Evolutionary conservation across 768 basidiomycete genomes (phyloP).

Genomic region (Termitomyces sp.): DNA sequence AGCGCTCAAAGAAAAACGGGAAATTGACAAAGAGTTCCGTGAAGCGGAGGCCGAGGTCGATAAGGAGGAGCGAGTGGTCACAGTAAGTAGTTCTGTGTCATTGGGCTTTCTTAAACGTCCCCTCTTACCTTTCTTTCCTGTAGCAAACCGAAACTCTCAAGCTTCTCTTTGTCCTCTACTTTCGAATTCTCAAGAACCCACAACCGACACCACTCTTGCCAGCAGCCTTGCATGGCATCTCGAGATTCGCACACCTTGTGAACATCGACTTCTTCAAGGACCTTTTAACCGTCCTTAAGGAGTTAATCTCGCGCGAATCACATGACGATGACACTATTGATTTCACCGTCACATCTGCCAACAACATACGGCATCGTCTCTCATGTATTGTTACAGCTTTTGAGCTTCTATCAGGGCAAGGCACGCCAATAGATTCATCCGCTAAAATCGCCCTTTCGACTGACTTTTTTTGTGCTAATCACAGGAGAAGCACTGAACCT

Average conservation of each 20-base stretch:
- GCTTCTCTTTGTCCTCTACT: conserved; percentile 94
- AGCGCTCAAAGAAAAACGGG: conserved; percentile 80
- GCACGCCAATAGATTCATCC: conserved; percentile 32
- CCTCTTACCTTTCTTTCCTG: background rate
- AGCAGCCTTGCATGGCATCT: conserved; percentile 86
- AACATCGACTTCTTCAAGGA: conserved; percentile 99
- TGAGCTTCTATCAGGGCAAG: conserved; percentile 94
- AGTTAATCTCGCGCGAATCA: conserved; percentile 54
- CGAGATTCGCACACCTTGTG: conserved; percentile 92
- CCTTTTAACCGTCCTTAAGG: conserved; percentile 80
- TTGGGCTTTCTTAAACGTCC: background rate
- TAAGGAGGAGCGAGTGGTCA: conserved; percentile 79
- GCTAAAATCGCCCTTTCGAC: conserved; percentile 1
- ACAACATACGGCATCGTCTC: conserved; percentile 54
- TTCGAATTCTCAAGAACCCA: conserved; percentile 88
- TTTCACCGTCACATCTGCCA: conserved; percentile 20
- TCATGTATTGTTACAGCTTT: conserved; percentile 95
- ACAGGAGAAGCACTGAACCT: conserved; percentile 96
- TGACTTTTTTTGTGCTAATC: conserved; percentile 8
- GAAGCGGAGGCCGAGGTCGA: conserved; percentile 95
- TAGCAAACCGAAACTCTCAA: conserved; percentile 99
- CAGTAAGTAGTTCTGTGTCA: conserved; percentile 44
- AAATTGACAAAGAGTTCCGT: conserved; percentile 85
- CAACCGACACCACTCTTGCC: conserved; percentile 75
- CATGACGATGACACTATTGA: conserved; percentile 33